These are phyloP conservation scores for Linderniella brevidens DNA, from an alignment of 257 asterid species.

Conservation along the genomic window DNA sequence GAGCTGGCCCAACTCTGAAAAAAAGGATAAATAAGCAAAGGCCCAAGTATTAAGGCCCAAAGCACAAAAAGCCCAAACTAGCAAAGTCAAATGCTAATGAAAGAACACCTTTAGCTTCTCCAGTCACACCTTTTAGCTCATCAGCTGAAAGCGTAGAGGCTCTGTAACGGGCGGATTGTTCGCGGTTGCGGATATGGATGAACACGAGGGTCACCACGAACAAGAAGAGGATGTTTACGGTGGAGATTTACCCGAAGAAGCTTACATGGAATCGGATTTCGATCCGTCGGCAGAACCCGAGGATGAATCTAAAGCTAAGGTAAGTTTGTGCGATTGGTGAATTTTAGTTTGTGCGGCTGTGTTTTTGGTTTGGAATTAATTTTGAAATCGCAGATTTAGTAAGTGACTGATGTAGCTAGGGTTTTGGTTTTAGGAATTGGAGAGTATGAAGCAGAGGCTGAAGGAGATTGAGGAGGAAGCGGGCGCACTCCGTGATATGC, in stretches of 20 bases:
- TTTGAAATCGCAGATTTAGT: neutral
- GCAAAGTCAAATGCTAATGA: too few relatives aligned
- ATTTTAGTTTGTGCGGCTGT: neutral
- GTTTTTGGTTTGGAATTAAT: neutral
- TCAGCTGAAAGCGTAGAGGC: too few relatives aligned
- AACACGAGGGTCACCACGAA: conserved; percentile 22
- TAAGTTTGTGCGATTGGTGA: conserved; percentile 1
- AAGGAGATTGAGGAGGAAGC: conserved; percentile 84
- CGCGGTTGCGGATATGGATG: conserved; percentile 3
- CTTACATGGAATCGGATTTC: conserved; percentile 41
- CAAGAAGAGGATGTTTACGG: conserved; percentile 46
- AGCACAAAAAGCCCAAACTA: too few relatives aligned
- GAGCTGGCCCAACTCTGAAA: too few relatives aligned
- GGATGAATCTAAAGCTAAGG: conserved; percentile 29
- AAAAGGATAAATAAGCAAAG: too few relatives aligned
- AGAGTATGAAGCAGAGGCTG: conserved; percentile 52
- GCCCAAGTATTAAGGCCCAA: too few relatives aligned
- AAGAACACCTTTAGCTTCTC: too few relatives aligned
- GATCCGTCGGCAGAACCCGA: conserved; percentile 24
- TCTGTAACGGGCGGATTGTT: too few relatives aligned
- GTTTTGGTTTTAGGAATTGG: conserved; percentile 45
- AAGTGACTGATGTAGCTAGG: neutral
- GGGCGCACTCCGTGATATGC: conserved; percentile 75
- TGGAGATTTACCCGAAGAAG: conserved; percentile 44
- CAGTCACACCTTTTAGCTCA: too few relatives aligned